Base-by-base conservation (phyloP, 805 yeast species). In the Saccharomyces jurei region DNA sequence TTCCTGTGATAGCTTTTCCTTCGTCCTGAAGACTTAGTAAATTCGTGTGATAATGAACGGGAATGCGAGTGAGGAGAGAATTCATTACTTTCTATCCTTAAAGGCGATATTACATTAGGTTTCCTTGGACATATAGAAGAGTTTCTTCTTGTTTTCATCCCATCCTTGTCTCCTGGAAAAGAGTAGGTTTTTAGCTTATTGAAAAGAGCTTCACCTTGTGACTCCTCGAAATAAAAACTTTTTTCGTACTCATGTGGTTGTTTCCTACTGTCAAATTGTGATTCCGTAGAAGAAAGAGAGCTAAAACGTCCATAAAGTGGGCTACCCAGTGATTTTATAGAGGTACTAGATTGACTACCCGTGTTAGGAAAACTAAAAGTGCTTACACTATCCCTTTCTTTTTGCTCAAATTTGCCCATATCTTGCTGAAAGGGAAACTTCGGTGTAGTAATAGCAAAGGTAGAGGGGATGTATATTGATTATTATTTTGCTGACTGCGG, bases 181-280 rank as follows among this genome's bases (percentile, higher is more conserved):
- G 53, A 51, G 29, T 27, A 36, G 10, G 52, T 49, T 22, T 25
- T 36, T 13, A 58, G 41, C 32, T 56, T 48, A 25, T 58, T 51
- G 53, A 58, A 58, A 21, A 58, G 30, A 8, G 53, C 32, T 47
- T 56, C 59, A 47, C 58, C 50, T 25, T 51, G 48, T 13, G 54
- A 50, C 44, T 55, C 60, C 25, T 53, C 52, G n/a, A 31, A 41
- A 14, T 52, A 48, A 8, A 53, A n/a, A 32, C 48, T 26, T 27
- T 27, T 48, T 29, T 53, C 53, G 4, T 31, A 29, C 26, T 36
- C 32, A 10, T 31, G 28, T 31, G 31, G 26, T 17, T 36, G 41
- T 31, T 49, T 26, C n/a, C 44, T 44, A 6, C 44, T 17, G 9
- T 36, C 44, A 17, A 36, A 36, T 25, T 36, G 44, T 17, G 44